Base-by-base conservation (phyloP, 2,329 filamentous ascomycete genomes). In the Fusarium sp. region DNA sequence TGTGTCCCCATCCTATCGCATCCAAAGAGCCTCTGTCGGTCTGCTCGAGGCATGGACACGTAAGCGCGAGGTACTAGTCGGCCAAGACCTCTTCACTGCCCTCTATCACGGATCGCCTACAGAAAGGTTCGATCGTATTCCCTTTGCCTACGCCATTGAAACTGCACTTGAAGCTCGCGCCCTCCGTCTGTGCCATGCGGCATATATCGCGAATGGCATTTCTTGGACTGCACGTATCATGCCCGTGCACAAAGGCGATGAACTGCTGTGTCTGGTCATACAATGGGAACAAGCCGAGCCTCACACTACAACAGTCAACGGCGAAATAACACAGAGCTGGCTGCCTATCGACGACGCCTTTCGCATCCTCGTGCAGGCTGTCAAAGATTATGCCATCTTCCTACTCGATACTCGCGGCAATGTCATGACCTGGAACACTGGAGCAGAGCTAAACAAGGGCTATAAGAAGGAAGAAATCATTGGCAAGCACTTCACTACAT, bases 351-450 rank as follows among this genome's bases (percentile, higher is more conserved):
- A 65, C 14, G 62, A 65, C 6, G 58, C 58, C 6, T 65, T 65
- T 10, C 26, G 62, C 5, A 63, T 65, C 30, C 62, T 65, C 3
- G 45, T 65, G 5, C 62, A 65, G 12, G 62, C 62, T 6, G 62
- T 65, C 4, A 65, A 65, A 20, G 62, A 65, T 20, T 65, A 65
- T 28, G 62, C 62, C 6, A 65, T 65, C 26, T 65, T 65, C 32
- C 39, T 65, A 4, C 39, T 65, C 12, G 62, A 65, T 39, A 63
- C 62, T 1, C 45, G 57, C 5, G 62, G 62, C 4, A 65, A 65
- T 3, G 32, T 65, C 5, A 63, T 65, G 62, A 65, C 62, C 1
- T 65, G 62, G 62, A 65, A 65, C 12, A 11, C 18, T 22, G 62
- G 62, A 28, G 62, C 62, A 17, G 62, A 65, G 26, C 18, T 65